phyloP scores from a whole-genome alignment of 768 basidiomycete genomes.

The Pulveroboletus frians region DNA sequence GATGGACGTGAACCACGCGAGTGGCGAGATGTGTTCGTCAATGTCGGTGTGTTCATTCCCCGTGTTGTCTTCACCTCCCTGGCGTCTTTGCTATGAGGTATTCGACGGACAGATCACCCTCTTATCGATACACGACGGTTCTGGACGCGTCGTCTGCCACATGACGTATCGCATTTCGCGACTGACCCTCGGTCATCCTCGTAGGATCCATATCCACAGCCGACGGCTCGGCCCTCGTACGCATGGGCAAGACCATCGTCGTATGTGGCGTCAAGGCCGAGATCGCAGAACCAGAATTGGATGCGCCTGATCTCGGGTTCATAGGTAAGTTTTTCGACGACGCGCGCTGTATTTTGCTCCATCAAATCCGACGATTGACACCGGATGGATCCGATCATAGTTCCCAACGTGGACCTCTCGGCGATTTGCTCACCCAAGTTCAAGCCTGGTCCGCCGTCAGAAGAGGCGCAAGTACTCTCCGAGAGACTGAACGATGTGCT shows the following conservation, averaged over 20 bases:
- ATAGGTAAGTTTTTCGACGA: conserved; percentile 47
- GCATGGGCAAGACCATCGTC: conserved; percentile 88
- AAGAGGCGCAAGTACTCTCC: conserved; percentile 90
- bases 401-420: conserved; percentile 92
- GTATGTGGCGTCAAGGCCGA: conserved; percentile 97
- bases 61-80: too few relatives aligned
- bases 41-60: conserved; percentile 57
- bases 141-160: background rate
- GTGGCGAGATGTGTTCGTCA: conserved; percentile 74
- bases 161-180: background rate
- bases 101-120: too few relatives aligned
- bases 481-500: conserved; percentile 76
- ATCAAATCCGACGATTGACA: background rate
- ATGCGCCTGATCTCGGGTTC: conserved; percentile 70
- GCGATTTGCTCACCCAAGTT: conserved; percentile 91
- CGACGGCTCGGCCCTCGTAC: conserved; percentile 85
- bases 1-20: conserved; percentile 69
- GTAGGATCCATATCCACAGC: conserved; percentile 92
- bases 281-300: conserved; percentile 84
- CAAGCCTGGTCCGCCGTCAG: conserved; percentile 91
- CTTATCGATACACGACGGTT: too few relatives aligned
- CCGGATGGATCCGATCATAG: conserved; percentile 34
- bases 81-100: too few relatives aligned
- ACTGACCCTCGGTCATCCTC: background rate
- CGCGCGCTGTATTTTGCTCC: background rate